A percentile compares a stretch with the other conserved stretches of the same genome.
phyloP scores from a whole-genome alignment of 2,329 filamentous ascomycete species.

The Apiospora arundinis region DNA sequence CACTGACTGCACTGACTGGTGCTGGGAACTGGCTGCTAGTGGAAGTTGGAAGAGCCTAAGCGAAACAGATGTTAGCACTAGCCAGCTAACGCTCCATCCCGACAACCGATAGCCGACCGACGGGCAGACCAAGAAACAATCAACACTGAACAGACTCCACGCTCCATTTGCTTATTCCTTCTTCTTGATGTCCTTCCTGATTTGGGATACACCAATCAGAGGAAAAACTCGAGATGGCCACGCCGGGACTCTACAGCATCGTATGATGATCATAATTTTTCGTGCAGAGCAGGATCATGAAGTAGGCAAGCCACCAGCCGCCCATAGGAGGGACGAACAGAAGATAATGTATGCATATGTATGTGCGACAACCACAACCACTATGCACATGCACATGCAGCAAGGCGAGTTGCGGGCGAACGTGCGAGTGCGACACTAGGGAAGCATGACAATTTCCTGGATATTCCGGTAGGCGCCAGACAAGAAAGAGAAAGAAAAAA shows the following conservation, averaged over 20 bases:
- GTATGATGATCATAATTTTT: conserved; percentile 6
- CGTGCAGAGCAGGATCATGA: neutral
- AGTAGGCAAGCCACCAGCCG: neutral
- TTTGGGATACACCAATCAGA: neutral
- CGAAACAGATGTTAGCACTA: neutral
- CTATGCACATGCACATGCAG: neutral
- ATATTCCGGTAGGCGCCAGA: neutral
- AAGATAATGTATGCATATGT: neutral
- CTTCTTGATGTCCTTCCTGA: neutral
- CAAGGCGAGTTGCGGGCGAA: neutral
- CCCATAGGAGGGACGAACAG: neutral
- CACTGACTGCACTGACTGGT: no score
- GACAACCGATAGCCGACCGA: conserved; percentile 5
- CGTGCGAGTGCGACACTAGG: conserved; percentile 1
- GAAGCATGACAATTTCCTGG: conserved; percentile 1
- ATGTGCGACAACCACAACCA: neutral
- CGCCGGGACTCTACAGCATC: neutral
- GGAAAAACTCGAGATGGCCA: neutral
- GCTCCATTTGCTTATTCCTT: neutral
- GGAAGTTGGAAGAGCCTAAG: conserved; percentile 1
- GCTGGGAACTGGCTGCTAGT: neutral
- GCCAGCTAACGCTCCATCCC: neutral
- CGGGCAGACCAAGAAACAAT: neutral
- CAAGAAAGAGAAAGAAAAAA: neutral
- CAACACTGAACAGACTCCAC: neutral